Evolutionary conservation across 257 asterid genomes (phyloP).

Genomic region (Solanum chilense): DNA sequence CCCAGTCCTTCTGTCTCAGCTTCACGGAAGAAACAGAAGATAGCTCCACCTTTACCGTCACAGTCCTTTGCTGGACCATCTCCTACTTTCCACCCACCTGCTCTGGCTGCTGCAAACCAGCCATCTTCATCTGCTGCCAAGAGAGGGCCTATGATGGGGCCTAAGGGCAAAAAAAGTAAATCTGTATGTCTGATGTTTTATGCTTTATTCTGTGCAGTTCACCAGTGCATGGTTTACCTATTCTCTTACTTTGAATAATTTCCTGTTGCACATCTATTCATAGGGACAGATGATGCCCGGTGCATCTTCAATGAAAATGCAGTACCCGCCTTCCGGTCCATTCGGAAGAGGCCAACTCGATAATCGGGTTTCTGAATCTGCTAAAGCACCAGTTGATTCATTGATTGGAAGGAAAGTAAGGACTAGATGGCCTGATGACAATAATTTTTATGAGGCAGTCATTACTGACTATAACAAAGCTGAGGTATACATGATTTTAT

Average conservation of each 20-base stretch:
- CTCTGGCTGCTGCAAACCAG: slow-evolving; percentile 40
- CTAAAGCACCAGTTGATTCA: slow-evolving; percentile 46
- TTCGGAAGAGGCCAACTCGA: slow-evolving; percentile 73
- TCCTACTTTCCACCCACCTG: slow-evolving; percentile 43
- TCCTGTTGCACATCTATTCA: background rate
- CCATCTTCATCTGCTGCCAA: slow-evolving; percentile 54
- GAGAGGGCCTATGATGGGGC: slow-evolving; percentile 48
- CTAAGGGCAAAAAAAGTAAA: slow-evolving; percentile 57
- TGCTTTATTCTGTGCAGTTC: background rate
- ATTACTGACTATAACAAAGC: slow-evolving; percentile 54
- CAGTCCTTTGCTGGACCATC: slow-evolving; percentile 67
- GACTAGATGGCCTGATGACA: slow-evolving; percentile 99
- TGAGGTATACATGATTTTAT: slow-evolving; percentile 34
- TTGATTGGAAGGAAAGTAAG: slow-evolving; percentile 80
- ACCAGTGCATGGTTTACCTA: background rate
- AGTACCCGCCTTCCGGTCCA: slow-evolving; percentile 52
- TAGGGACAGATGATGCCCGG: slow-evolving; percentile 46
- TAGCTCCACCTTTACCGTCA: slow-evolving; percentile 37
- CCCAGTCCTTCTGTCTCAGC: slow-evolving; percentile 68
- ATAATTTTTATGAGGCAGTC: slow-evolving; percentile 84
- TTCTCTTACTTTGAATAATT: background rate
- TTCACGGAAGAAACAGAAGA: slow-evolving; percentile 59
- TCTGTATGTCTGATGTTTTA: slow-evolving; percentile 35
- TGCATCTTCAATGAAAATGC: slow-evolving; percentile 58
- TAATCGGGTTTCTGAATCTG: slow-evolving; percentile 49